These are phyloP conservation scores for Porodaedalea pini DNA, from an alignment of 1,284 basidiomycete species.

Conservation along the genomic window DNA sequence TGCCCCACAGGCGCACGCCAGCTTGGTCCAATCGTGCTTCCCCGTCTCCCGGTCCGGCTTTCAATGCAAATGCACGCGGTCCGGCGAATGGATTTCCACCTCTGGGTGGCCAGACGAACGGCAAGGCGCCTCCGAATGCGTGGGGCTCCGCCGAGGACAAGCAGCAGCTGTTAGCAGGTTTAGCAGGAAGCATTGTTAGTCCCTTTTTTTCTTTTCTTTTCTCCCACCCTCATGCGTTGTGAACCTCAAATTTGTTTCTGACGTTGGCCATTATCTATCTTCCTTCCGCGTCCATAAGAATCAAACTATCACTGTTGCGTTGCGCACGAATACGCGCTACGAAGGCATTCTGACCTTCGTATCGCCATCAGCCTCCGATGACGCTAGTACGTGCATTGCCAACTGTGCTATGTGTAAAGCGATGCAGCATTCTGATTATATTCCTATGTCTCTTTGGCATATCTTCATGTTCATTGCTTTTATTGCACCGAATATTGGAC, in stretches of 20 bases:
- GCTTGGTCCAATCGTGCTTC: slow-evolving; percentile 21
- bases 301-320: slow-evolving; percentile 18
- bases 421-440: slow-evolving; percentile 5
- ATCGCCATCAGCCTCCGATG: slow-evolving; percentile 18
- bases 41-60: slow-evolving; percentile 16
- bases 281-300: slow-evolving; percentile 7
- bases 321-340: slow-evolving; percentile 17
- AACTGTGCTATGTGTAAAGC: neutral
- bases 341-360: slow-evolving; percentile 20
- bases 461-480: slow-evolving; percentile 2
- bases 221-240: neutral
- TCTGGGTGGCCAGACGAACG: slow-evolving; percentile 16
- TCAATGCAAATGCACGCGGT: slow-evolving; percentile 7
- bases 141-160: slow-evolving; percentile 21
- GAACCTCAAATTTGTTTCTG: neutral
- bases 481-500: neutral
- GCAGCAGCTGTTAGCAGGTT: slow-evolving; percentile 19
- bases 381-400: slow-evolving; percentile 18
- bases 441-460: neutral
- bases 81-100: slow-evolving; percentile 21
- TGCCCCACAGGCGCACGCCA: slow-evolving; percentile 16
- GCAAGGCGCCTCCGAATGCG: slow-evolving; percentile 15
- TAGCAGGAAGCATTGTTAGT: slow-evolving; percentile 22
- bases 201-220: neutral
- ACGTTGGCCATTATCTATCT: neutral